phyloP scores from a whole-genome alignment of 257 asterid genomes.

The Vinca minor region DNA sequence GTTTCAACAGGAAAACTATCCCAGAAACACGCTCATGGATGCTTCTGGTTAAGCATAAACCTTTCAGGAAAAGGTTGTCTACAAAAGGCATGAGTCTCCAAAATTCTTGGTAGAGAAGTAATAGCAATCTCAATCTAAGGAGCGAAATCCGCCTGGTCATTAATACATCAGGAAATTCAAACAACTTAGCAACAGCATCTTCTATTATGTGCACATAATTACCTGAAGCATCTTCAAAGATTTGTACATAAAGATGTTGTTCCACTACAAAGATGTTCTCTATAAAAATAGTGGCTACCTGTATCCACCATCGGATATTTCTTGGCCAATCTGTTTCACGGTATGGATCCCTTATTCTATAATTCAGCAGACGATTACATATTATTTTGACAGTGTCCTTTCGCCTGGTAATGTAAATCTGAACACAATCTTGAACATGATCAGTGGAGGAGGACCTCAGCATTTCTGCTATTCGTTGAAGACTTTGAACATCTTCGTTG shows the following conservation, averaged over 20 bases:
- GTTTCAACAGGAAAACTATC: conserved; percentile 54
- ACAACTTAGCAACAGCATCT: conserved; percentile 59
- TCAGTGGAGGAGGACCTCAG: conserved; percentile 53
- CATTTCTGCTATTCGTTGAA: conserved; percentile 57
- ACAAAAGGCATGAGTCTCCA: not conserved
- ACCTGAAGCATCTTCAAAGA: conserved; percentile 47
- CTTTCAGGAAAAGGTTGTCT: conserved; percentile 5
- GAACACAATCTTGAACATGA: conserved; percentile 56
- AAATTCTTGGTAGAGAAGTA: conserved; percentile 2
- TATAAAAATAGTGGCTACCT: conserved; percentile 51
- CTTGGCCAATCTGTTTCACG: conserved; percentile 46
- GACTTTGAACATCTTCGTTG: conserved; percentile 18
- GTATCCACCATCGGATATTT: conserved; percentile 69
- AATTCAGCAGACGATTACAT: conserved; percentile 33
- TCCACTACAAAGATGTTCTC: conserved; percentile 58
- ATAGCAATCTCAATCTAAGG: conserved; percentile 37
- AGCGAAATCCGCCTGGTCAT: conserved; percentile 50
- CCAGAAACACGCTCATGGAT: conserved; percentile 45
- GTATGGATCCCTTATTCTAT: conserved; percentile 50
- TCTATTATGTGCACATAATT: conserved; percentile 47
- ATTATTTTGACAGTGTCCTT: conserved; percentile 47
- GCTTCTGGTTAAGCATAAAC: conserved; percentile 39
- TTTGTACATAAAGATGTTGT: conserved; percentile 52
- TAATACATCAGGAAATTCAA: conserved; percentile 62
- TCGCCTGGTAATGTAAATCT: conserved; percentile 56